A percentile compares a stretch with the other conserved stretches of the same genome.
phyloP scores from a whole-genome alignment of 2,329 filamentous ascomycete genomes.

The Trichoderma aggressivum region DNA sequence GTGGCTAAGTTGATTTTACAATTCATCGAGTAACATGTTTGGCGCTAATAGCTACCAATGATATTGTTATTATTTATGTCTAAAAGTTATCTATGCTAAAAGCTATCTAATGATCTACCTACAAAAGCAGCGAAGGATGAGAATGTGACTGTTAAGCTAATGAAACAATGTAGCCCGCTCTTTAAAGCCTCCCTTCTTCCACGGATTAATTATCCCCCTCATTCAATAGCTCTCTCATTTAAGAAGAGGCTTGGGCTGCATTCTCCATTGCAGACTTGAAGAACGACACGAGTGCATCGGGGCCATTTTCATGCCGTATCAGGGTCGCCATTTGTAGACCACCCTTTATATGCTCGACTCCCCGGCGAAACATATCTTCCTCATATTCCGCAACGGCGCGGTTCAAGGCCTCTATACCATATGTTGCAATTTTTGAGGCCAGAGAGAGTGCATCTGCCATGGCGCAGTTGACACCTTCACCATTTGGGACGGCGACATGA shows the following conservation, averaged over 20 bases:
- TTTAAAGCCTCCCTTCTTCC: too few species aligned
- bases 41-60: background rate
- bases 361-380: constrained; percentile 8
- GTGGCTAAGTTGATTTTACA: background rate
- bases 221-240: too few species aligned
- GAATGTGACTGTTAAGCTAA: background rate
- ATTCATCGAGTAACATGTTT: background rate
- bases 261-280: background rate
- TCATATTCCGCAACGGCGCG: constrained; percentile 2
- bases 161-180: background rate
- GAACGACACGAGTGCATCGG: background rate
- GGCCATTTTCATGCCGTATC: constrained; percentile 1
- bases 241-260: background rate
- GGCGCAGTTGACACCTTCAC: constrained; percentile 13
- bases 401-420: background rate
- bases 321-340: background rate
- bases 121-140: background rate
- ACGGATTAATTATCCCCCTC: background rate
- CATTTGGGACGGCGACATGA: constrained; percentile 1
- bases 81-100: background rate
- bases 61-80: background rate
- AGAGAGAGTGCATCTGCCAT: constrained; percentile 4
- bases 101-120: background rate
- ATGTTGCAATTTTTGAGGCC: background rate
- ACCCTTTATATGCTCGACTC: constrained; percentile 1